Base-by-base conservation (phyloP, 139 green algal species). In the Coelastrella sp. region DNA sequence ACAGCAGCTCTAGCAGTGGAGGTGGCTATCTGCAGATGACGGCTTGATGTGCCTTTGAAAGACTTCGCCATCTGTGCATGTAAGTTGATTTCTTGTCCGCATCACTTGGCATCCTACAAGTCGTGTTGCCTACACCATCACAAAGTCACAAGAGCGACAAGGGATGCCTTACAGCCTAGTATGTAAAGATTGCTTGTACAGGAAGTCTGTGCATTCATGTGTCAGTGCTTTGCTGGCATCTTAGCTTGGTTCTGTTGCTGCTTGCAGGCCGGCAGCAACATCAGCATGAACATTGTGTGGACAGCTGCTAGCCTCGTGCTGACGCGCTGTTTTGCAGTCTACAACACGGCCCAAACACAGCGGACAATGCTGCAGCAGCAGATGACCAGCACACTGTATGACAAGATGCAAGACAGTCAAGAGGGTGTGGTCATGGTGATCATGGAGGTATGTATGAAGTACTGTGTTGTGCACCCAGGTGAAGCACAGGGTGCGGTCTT, bases 401-500 rank as follows among this genome's bases (percentile, higher is more conserved):
- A 88, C 77, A 88, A 87, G 40, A 86, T 85, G 62, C 62, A 82
- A 48, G 87, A 91, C 86, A 85, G 77, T 4, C 87, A 91, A 67
- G 83, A 88, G 75, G 87, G 87, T 27, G 87, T 86, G 48, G 71
- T 86, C 25, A 69, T 30, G 23, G 63, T 66, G 17, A 85, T 85
- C 51, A 88, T 85, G 50, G 72, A 87, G 85, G 71, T 76, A 48
- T 8, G 73, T 69, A 19, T 41, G 35, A 32, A 38, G 5, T 2
- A 67, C 27, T n/a, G 60, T 79, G 57, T 19, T 66, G 13, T 15
- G 21, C 19, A n/a, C n/a, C n/a, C n/a, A n/a, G n/a, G n/a, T n/a
- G n/a, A n/a, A n/a, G n/a, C n/a, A n/a, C n/a, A n/a, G n/a, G n/a
- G n/a, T n/a, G n/a, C n/a, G n/a, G n/a, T n/a, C n/a, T n/a, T n/a